Evolutionary conservation across 2,329 filamentous ascomycete species (phyloP), one percentile per base, ranked within the genome.

Genomic region (Fusarium sp.): DNA sequence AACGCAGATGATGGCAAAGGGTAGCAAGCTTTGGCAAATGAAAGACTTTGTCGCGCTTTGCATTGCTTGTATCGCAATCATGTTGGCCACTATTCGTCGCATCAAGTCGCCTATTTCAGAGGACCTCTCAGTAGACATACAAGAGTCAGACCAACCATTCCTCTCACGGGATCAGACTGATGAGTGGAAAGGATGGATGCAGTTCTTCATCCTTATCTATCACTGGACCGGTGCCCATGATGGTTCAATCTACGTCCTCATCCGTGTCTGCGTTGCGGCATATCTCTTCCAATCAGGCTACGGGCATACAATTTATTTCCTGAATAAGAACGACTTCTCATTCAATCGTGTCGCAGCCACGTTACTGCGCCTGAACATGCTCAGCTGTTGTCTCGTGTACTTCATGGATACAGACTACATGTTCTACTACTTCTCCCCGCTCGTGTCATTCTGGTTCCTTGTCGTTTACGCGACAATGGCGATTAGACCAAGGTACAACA

Each of bases 111-210:
- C 7, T 4, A 5, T 4, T 1, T 18, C 20, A 7, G 9, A 15
- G 1, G 14, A 48, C 2, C 35, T 39, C 2, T 28, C 54, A 8
- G 11, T 18, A 3, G 35, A 54, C 9, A 18, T 12, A 0, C 10
- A 17, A 18, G 6, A 32, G 14, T 14, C 15, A 3, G n/a, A 32
- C 6, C 38, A 54, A 11, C 10, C 18, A 4, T 62, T 68, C 13
- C 35, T 66, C 30, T 42, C 75, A 32, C 30, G 41, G 2, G 36
- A 26, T 28, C 88, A 91, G 72, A 89, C 87, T 0, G 86, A 91
- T 66, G 91, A 92, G 78, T 90, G 90, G 86, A 92, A 91, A 81
- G 91, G 91, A 8, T 87, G 89, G 84, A 89, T 92, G 87, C 90
- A 91, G 72, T 83, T 84, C 18, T 79, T 86, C 13, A 80, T 86